These are phyloP conservation scores for Nemania bipapillata DNA, from an alignment of 2,329 filamentous ascomycete genomes.

Conservation along the genomic window DNA sequence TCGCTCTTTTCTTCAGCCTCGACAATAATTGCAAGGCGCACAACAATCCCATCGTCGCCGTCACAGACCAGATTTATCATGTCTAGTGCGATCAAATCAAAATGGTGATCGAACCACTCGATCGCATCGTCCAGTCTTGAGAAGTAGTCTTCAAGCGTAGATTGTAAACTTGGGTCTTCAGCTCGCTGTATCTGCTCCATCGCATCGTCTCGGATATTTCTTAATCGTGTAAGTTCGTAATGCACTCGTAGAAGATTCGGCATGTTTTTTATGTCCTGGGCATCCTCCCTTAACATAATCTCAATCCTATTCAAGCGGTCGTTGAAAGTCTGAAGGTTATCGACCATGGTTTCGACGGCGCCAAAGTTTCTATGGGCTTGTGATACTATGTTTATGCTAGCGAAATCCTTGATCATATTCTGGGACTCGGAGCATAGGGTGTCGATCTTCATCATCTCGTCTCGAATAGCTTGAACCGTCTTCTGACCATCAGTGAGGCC, in stretches of 20 bases:
- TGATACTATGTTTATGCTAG: conserved; percentile 88
- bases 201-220: conserved; percentile 94
- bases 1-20: conserved; percentile 98
- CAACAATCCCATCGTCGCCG: conserved; percentile 88
- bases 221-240: conserved; percentile 88
- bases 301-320: conserved; percentile 80
- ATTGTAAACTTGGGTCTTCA: conserved; percentile 77
- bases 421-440: conserved; percentile 96
- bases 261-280: conserved; percentile 87
- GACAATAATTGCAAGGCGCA: conserved; percentile 89
- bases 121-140: conserved; percentile 84
- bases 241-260: conserved; percentile 89
- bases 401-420: conserved; percentile 96
- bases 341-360: conserved; percentile 91
- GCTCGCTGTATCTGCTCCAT: conserved; percentile 92
- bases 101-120: conserved; percentile 94
- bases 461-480: conserved; percentile 90
- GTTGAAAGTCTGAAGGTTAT: conserved; percentile 87
- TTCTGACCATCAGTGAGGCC: conserved; percentile 90
- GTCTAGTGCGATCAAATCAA: conserved; percentile 88
- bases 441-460: conserved; percentile 99
- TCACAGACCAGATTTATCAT: conserved; percentile 86
- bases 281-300: conserved; percentile 81
- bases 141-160: conserved; percentile 91
- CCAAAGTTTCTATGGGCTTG: conserved; percentile 97